A percentile compares a stretch with the other conserved stretches of the same genome.
These are phyloP conservation scores for Ustilago loliicola DNA, from an alignment of 1,284 basidiomycete genomes.

Conservation along the genomic window DNA sequence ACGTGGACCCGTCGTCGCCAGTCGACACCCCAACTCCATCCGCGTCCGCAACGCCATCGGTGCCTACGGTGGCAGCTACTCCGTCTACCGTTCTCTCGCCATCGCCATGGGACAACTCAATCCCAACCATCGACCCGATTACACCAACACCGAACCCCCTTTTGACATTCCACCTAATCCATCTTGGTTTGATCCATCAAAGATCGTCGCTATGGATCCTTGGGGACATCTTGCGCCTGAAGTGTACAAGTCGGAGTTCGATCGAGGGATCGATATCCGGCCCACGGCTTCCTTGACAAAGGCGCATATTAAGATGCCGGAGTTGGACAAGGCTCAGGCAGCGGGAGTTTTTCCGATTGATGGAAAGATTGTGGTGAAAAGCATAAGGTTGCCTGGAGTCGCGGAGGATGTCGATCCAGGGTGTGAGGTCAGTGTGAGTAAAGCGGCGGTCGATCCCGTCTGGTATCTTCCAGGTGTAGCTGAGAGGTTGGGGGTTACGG, in stretches of 20 bases:
- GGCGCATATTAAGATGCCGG: slow-evolving; percentile 85
- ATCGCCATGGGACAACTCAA: slow-evolving; percentile 82
- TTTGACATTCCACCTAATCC: slow-evolving; percentile 84
- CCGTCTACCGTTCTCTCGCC: slow-evolving; percentile 90
- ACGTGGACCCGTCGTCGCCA: slow-evolving; percentile 90
- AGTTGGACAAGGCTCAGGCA: slow-evolving; percentile 84
- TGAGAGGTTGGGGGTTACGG: slow-evolving; percentile 74
- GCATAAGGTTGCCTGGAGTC: slow-evolving; percentile 54
- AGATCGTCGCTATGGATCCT: slow-evolving; percentile 95
- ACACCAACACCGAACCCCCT: slow-evolving; percentile 88
- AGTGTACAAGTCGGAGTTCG: slow-evolving; percentile 76
- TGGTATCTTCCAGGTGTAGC: slow-evolving; percentile 90
- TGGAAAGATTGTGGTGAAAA: slow-evolving; percentile 77
- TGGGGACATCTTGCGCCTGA: slow-evolving; percentile 91
- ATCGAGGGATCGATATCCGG: slow-evolving; percentile 67
- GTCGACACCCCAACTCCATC: slow-evolving; percentile 84
- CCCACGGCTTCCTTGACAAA: slow-evolving; percentile 79
- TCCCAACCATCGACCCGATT: slow-evolving; percentile 76
- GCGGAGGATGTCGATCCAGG: slow-evolving; percentile 76
- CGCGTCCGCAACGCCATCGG: slow-evolving; percentile 93
- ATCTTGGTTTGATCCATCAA: slow-evolving; percentile 82
- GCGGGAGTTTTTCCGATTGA: slow-evolving; percentile 83
- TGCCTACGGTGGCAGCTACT: slow-evolving; percentile 92
- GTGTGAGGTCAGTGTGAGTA: slow-evolving; percentile 86
- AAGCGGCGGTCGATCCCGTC: slow-evolving; percentile 77